Conservation (phyloP, 352 stramenopile species). For the Globisporangium paddicum region DNA sequence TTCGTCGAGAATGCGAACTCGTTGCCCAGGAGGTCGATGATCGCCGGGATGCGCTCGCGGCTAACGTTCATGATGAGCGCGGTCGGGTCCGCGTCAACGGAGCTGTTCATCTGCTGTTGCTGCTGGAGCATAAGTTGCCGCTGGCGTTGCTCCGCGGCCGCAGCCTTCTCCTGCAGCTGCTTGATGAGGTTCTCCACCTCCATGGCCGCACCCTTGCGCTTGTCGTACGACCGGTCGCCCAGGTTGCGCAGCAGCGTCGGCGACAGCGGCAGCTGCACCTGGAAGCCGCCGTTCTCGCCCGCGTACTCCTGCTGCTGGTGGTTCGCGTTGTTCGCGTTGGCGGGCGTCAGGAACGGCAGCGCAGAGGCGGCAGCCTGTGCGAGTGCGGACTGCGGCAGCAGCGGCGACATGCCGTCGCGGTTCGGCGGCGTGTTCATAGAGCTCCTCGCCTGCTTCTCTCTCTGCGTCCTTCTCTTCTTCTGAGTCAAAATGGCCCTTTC, state of each 20-base stretch:
- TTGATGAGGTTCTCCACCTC: constrained; percentile 99
- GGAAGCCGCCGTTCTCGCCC: constrained; percentile 8
- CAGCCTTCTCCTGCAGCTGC: constrained; percentile 93
- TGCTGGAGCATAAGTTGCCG: constrained; percentile 47
- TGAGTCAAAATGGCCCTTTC: not conserved
- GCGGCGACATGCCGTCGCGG: constrained; percentile 28
- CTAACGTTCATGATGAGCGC: constrained; percentile 40
- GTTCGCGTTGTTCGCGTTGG: not conserved
- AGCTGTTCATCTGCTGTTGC: constrained; percentile 24
- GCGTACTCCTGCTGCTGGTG: not conserved
- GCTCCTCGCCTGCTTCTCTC: not conserved
- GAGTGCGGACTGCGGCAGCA: constrained; percentile 53
- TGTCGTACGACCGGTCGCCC: constrained; percentile 98
- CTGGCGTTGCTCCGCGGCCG: constrained; percentile 60
- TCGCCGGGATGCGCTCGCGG: constrained; percentile 85
- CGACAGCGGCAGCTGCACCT: constrained; percentile 67
- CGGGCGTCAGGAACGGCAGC: constrained; percentile 39
- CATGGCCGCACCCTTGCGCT: constrained; percentile 98
- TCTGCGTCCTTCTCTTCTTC: not conserved
- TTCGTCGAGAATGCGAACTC: constrained; percentile 98
- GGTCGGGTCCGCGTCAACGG: constrained; percentile 1
- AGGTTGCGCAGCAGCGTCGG: constrained; percentile 87
- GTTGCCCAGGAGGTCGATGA: constrained; percentile 96
- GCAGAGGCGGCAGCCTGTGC: constrained; percentile 40
- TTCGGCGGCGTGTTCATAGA: constrained; percentile 7